Evolutionary conservation across 2,329 filamentous ascomycete species (phyloP), one percentile per base, ranked within the genome.

Genomic region (Cladophialophora carrionii): DNA sequence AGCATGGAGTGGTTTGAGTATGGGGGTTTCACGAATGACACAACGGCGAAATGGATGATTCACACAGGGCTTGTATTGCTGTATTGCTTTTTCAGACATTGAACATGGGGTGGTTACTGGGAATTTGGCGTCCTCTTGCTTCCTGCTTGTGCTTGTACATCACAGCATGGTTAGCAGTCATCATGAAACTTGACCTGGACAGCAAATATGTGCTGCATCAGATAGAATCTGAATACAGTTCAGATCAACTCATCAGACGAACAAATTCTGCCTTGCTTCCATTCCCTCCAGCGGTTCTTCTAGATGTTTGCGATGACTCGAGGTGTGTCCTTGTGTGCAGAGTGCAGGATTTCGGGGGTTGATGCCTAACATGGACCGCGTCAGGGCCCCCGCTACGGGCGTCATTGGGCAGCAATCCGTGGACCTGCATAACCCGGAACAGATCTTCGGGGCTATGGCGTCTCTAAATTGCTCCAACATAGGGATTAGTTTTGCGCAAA

Each of bases 11-110:
- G 56, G 37, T 49, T 65, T 64, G 68, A 65, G 61, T 65, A 68
- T 57, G 63, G 64, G 57, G 65, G 53, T 68, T 69, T 69, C 61
- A 69, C 52, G 68, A 69, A 61, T 68, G 68, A 64, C 37, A 61
- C 64, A 37, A 51, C 62, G 64, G 64, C 64, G 64, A 67, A 68
- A 64, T 64, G 68, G 64, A 70, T 69, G 66, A 69, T 63, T 70
- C 64, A 67, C 57, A 66, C 29, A 51, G 63, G 66, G 68, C 57
- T 62, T 70, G 66, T 66, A 63, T 67, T 68, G 63, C 43, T 51
- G 48, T 51, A 51, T 51, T 51, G 48, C 48, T 51, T 63, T 68
- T 66, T 52, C 20, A 46, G 62, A 57, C 66, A 61, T 65, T 61
- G 62, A 43, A 69, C 52, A 54, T 54, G 52, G 61, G 66, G 62